Evolutionary conservation across 495 filamentous ascomycete species (phyloP).

Genomic region (Amorphotheca resinae): DNA sequence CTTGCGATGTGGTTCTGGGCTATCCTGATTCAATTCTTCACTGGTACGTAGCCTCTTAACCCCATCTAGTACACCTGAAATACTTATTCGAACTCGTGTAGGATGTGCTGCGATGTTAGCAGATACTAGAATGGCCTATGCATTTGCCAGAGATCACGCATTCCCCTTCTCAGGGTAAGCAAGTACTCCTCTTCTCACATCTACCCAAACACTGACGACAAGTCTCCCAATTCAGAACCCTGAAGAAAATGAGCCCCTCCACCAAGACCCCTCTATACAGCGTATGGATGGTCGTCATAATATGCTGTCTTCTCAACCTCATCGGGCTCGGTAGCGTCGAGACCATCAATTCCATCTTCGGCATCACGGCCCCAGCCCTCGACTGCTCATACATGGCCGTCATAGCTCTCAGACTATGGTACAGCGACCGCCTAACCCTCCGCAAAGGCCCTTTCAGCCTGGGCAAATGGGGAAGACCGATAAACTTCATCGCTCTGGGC

Average conservation of each 20-base stretch:
- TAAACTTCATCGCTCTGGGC: slow-evolving; percentile 47
- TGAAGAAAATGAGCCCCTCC: slow-evolving; percentile 33
- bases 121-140: slow-evolving; percentile 61
- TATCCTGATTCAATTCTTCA: slow-evolving; percentile 60
- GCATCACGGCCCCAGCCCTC: slow-evolving; percentile 55
- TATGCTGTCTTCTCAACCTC: slow-evolving; percentile 46
- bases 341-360: slow-evolving; percentile 59
- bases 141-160: slow-evolving; percentile 57
- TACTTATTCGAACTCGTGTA: not conserved
- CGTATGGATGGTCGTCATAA: slow-evolving; percentile 59
- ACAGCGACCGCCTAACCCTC: slow-evolving; percentile 44
- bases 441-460: slow-evolving; percentile 53
- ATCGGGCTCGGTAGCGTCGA: slow-evolving; percentile 58
- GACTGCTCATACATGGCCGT: slow-evolving; percentile 59
- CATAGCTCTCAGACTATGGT: slow-evolving; percentile 45
- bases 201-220: not conserved
- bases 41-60: slow-evolving; percentile 15
- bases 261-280: slow-evolving; percentile 40
- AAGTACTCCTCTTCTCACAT: not conserved
- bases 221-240: slow-evolving; percentile 22
- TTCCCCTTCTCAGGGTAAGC: slow-evolving; percentile 51
- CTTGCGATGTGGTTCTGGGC: slow-evolving; percentile 59
- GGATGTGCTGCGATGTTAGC: slow-evolving; percentile 60
- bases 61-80: not conserved
- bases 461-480: slow-evolving; percentile 42